Conservation (phyloP, 768 basidiomycete genomes). For the Candolleomyces eurysporus region DNA sequence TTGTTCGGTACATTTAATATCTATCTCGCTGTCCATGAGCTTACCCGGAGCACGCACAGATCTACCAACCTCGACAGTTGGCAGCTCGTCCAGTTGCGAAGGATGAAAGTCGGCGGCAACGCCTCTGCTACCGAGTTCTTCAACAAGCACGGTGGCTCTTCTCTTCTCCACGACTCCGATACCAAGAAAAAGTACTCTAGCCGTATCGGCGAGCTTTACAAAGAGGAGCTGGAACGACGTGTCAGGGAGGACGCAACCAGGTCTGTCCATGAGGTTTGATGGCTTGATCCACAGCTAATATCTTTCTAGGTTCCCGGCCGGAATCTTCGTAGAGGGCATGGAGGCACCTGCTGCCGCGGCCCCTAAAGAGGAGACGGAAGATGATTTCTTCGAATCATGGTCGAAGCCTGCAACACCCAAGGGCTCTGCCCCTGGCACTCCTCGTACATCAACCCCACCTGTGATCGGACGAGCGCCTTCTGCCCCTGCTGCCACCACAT, state of each 20-base stretch:
- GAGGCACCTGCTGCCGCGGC: slow-evolving; percentile 41
- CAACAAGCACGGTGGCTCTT: slow-evolving; percentile 77
- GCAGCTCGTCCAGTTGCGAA: slow-evolving; percentile 87
- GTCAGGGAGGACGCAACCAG: slow-evolving; percentile 71
- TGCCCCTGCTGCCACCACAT: slow-evolving; percentile 24
- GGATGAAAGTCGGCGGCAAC: slow-evolving; percentile 97
- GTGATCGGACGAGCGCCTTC: slow-evolving; percentile 53
- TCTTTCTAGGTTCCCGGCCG: slow-evolving; percentile 62
- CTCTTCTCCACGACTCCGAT: slow-evolving; percentile 69
- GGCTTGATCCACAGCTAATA: slow-evolving; percentile 1
- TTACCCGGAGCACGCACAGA: slow-evolving; percentile 35
- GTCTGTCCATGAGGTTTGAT: slow-evolving; percentile 38
- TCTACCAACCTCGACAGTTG: slow-evolving; percentile 97
- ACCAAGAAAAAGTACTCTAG: slow-evolving; percentile 89
- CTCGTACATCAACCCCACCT: slow-evolving; percentile 52
- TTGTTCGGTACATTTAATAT: slow-evolving; percentile 70
- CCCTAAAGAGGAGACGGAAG: slow-evolving; percentile 54
- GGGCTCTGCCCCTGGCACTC: slow-evolving; percentile 49
- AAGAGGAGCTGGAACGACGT: slow-evolving; percentile 81
- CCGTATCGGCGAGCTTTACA: slow-evolving; percentile 83
- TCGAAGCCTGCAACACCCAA: slow-evolving; percentile 76
- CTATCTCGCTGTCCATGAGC: too few species aligned
- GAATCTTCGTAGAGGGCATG: slow-evolving; percentile 82
- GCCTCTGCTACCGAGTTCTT: slow-evolving; percentile 85
- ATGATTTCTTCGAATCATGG: slow-evolving; percentile 98